Conservation (phyloP, 495 filamentous ascomycete genomes). For the Penicillium bovifimosum region DNA sequence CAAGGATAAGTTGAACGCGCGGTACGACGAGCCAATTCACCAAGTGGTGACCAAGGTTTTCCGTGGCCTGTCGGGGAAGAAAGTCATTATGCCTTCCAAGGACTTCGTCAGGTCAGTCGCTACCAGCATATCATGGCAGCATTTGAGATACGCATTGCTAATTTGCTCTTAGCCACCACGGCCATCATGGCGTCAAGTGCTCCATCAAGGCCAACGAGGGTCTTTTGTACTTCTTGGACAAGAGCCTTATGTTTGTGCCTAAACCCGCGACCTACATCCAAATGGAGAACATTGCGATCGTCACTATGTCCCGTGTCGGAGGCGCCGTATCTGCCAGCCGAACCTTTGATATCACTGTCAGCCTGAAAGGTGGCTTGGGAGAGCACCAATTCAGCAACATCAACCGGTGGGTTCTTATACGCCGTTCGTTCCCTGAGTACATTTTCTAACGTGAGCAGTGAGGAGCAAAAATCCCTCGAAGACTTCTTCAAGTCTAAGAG, state of each 20-base stretch:
- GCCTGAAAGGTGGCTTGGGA: conserved; percentile 67
- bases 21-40: conserved; percentile 88
- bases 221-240: conserved; percentile 93
- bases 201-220: conserved; percentile 99
- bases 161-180: conserved; percentile 61
- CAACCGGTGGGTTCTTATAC: conserved; percentile 58
- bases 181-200: conserved; percentile 94
- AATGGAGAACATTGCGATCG: conserved; percentile 79
- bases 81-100: conserved; percentile 85
- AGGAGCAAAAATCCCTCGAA: conserved; percentile 93
- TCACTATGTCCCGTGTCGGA: conserved; percentile 93
- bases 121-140: background rate
- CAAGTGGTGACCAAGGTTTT: conserved; percentile 92
- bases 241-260: conserved; percentile 97
- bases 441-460: conserved; percentile 39
- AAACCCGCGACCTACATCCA: conserved; percentile 96
- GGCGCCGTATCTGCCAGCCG: conserved; percentile 89
- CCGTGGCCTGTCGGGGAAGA: conserved; percentile 88
- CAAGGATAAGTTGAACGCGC: conserved; percentile 76
- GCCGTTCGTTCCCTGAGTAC: background rate
- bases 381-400: conserved; percentile 98
- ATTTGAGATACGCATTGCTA: background rate
- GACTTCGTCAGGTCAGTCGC: conserved; percentile 67
- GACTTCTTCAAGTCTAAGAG: conserved; percentile 92
- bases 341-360: conserved; percentile 94